Evolutionary conservation across 2,329 filamentous ascomycete genomes (phyloP).

Genomic region (Botrytis porri): DNA sequence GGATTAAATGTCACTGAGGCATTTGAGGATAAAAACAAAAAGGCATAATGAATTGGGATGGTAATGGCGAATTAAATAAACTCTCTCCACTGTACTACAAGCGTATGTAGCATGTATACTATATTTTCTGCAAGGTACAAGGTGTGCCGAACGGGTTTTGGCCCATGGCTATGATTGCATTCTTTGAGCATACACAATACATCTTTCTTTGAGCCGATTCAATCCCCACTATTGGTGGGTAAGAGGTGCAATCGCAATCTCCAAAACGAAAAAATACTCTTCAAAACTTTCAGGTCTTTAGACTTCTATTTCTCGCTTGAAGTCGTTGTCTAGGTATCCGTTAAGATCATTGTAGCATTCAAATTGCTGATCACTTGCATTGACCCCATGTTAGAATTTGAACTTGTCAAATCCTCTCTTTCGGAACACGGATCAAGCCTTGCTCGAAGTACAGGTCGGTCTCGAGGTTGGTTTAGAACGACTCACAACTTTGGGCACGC

Average conservation of each 20-base stretch:
- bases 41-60: constrained; percentile 39
- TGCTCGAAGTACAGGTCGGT: not conserved
- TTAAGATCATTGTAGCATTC: not conserved
- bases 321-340: not conserved
- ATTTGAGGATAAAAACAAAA: constrained; percentile 45
- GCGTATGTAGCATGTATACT: constrained; percentile 35
- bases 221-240: not conserved
- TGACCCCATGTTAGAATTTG: not conserved
- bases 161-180: not conserved
- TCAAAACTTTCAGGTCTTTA: not conserved
- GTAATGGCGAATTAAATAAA: constrained; percentile 33
- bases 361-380: not conserved
- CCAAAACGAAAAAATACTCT: not conserved
- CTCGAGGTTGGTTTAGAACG: not conserved
- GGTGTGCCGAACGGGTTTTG: not conserved
- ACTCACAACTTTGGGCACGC: not conserved
- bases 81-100: constrained; percentile 50
- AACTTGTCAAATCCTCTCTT: not conserved
- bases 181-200: constrained; percentile 1
- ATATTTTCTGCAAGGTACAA: constrained; percentile 23
- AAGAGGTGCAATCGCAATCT: not conserved
- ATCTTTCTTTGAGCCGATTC: not conserved
- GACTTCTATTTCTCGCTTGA: not conserved
- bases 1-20: constrained; percentile 79
- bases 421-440: not conserved